Conservation (phyloP, 2,329 filamentous ascomycete genomes). For the Arthroderma uncinatum region DNA sequence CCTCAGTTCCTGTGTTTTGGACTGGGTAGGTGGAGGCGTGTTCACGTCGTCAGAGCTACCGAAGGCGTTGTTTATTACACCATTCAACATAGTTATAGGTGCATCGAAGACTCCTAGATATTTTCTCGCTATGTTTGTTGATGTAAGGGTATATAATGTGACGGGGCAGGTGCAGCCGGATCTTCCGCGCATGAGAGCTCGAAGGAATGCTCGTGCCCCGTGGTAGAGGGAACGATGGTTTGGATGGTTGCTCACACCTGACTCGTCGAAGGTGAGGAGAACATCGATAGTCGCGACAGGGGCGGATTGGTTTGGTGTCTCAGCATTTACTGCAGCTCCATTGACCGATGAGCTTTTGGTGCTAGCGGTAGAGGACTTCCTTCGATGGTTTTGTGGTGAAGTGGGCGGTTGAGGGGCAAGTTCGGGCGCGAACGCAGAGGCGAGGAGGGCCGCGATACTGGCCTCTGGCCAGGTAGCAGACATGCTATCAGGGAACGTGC, state of each 20-base stretch:
- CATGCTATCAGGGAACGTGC: constrained; percentile 82
- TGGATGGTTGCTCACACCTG: constrained; percentile 74
- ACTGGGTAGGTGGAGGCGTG: constrained; percentile 7
- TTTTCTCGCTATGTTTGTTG: constrained; percentile 64
- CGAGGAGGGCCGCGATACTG: constrained; percentile 59
- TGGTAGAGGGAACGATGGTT: constrained; percentile 87
- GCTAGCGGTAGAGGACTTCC: constrained; percentile 31
- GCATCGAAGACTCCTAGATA: constrained; percentile 69
- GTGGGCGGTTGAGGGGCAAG: constrained; percentile 17
- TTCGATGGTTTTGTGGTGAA: constrained; percentile 19
- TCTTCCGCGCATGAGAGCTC: constrained; percentile 51
- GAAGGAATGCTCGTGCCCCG: constrained; percentile 64
- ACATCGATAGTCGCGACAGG: constrained; percentile 57
- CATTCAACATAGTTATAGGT: constrained; percentile 55
- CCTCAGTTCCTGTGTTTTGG: constrained; percentile 5
- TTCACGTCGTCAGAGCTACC: not conserved
- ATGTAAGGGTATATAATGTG: constrained; percentile 72
- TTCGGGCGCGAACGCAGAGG: constrained; percentile 58
- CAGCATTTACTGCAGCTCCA: constrained; percentile 4
- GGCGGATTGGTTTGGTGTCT: constrained; percentile 24
- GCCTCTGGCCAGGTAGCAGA: constrained; percentile 60
- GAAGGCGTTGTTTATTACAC: constrained; percentile 33
- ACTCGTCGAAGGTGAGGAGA: constrained; percentile 78
- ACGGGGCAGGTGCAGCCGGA: constrained; percentile 61
- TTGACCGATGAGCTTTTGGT: constrained; percentile 8